Evolutionary conservation across 1,139 yeast species (phyloP).

Genomic region (Meyerozyma elateridarum): DNA sequence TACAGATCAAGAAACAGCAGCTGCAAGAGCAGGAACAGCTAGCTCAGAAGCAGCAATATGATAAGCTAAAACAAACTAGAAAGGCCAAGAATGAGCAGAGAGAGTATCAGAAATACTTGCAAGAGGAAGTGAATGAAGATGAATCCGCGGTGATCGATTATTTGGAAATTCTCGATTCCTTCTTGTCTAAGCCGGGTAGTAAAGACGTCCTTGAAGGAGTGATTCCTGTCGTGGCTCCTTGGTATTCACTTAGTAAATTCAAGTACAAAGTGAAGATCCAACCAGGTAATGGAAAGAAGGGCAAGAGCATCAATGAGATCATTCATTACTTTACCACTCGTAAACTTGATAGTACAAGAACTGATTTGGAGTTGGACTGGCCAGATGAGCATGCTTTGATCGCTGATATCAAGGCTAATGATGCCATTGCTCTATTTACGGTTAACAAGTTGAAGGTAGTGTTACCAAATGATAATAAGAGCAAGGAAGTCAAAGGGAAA

Average conservation of each 20-base stretch:
- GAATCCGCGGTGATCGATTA: constrained; percentile 30
- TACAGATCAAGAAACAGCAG: constrained; percentile 22
- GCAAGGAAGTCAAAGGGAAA: constrained; percentile 17
- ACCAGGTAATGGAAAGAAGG: constrained; percentile 86
- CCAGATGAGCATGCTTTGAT: constrained; percentile 59
- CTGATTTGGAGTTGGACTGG: constrained; percentile 66
- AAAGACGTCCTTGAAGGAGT: constrained; percentile 50
- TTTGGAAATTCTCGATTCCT: constrained; percentile 36
- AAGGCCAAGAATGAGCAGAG: constrained; percentile 31
- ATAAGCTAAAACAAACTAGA: constrained; percentile 13
- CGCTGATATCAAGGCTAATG: constrained; percentile 51
- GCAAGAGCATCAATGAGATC: constrained; percentile 74
- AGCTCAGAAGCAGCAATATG: constrained; percentile 21
- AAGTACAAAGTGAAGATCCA: constrained; percentile 82
- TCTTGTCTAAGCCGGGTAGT: constrained; percentile 38
- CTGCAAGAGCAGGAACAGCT: constrained; percentile 15
- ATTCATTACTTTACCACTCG: constrained; percentile 55
- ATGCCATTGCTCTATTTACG: constrained; percentile 34
- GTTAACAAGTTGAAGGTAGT: constrained; percentile 37
- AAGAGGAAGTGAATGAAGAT: constrained; percentile 31
- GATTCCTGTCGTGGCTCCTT: constrained; percentile 90
- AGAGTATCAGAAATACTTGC: constrained; percentile 45
- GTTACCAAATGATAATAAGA: constrained; percentile 25
- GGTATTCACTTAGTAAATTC: constrained; percentile 70
- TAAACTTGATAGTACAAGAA: constrained; percentile 44